A percentile compares a stretch with the other conserved stretches of the same genome.
These are phyloP conservation scores for Sequoiadendron giganteum DNA, from an alignment of 75 land plant species.

Conservation along the genomic window DNA sequence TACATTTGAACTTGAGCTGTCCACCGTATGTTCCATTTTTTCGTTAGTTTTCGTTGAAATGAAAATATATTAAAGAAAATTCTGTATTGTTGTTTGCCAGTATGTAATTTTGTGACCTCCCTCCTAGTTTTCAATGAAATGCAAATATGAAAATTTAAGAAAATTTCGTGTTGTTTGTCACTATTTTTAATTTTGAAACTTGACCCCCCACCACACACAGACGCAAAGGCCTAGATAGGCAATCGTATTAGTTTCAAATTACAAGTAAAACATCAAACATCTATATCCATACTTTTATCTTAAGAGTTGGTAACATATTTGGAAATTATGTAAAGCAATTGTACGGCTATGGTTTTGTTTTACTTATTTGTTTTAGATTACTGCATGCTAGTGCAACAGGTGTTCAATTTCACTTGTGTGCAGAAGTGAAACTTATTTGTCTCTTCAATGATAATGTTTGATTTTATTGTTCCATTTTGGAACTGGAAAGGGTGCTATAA, in stretches of 20 bases:
- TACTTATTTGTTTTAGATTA: background rate
- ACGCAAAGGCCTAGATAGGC: background rate
- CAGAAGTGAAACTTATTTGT: background rate
- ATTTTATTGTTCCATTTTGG: background rate
- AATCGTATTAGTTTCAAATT: background rate
- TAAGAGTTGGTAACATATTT: background rate
- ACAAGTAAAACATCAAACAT: background rate
- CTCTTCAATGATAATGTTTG: background rate
- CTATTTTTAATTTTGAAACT: background rate
- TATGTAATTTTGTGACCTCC: background rate
- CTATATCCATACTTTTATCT: background rate
- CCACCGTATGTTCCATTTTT: conserved; percentile 63
- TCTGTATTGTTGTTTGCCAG: background rate
- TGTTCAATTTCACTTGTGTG: background rate
- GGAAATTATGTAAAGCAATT: background rate
- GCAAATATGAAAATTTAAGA: background rate
- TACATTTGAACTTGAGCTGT: conserved; percentile 87
- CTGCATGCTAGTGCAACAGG: background rate
- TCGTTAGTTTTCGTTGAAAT: background rate
- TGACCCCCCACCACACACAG: background rate
- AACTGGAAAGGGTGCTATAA: background rate
- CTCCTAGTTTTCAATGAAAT: background rate
- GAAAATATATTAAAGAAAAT: background rate
- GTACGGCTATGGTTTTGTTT: background rate
- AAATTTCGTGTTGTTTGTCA: background rate